Conservation (phyloP, 2,329 filamentous ascomycete genomes). For the Nannizziopsis barbatae region DNA sequence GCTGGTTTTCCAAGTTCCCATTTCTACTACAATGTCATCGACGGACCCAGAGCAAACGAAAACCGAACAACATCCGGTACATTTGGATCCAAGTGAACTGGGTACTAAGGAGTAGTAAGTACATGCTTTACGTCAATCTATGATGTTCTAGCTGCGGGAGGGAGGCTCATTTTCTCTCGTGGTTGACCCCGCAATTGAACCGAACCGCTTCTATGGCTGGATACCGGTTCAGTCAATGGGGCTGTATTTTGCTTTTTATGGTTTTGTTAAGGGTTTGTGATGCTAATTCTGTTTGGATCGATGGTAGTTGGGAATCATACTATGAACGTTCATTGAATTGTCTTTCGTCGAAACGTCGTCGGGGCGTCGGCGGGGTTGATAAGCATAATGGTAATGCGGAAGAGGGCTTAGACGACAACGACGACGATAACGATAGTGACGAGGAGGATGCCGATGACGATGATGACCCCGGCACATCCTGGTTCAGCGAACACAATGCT, state of each 20-base stretch:
- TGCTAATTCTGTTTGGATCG: no score
- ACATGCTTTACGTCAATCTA: background rate
- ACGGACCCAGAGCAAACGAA: background rate
- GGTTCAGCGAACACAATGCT: conserved; percentile 91
- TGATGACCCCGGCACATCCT: conserved; percentile 73
- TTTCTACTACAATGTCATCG: background rate
- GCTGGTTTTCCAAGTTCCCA: background rate
- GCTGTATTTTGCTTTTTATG: background rate
- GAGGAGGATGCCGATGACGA: conserved; percentile 45
- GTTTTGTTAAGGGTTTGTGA: background rate
- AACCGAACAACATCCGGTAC: conserved; percentile 40
- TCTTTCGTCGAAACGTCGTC: conserved; percentile 24
- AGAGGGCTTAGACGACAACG: conserved; percentile 6
- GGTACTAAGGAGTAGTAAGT: conserved; percentile 85
- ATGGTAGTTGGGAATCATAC: conserved; percentile 52
- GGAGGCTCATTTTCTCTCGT: no score
- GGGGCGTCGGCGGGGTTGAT: background rate
- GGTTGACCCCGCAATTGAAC: no score
- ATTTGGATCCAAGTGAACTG: conserved; percentile 66
- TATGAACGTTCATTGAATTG: conserved; percentile 35
- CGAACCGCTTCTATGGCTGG: no score
- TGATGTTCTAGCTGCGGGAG: no score
- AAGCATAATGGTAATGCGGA: conserved; percentile 3
- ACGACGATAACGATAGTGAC: conserved; percentile 7
- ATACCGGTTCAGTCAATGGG: no score